phyloP scores from a whole-genome alignment of 805 yeast genomes.

The Candida pseudoglaebosa region DNA sequence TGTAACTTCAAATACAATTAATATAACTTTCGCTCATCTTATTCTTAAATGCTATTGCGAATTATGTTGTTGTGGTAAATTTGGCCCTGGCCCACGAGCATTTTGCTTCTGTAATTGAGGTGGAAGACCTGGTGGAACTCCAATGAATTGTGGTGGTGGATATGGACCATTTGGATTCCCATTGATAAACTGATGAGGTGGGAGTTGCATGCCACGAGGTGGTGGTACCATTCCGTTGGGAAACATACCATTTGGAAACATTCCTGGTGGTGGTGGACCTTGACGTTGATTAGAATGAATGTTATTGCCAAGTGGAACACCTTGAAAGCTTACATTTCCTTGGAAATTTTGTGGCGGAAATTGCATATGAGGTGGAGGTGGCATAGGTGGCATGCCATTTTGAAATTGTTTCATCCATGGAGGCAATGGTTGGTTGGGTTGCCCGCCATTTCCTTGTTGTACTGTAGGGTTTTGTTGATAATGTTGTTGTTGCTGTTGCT shows the following conservation, averaged over 20 bases:
- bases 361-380: conserved; percentile 19
- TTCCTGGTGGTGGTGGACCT: conserved; percentile 28
- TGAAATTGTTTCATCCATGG: conserved; percentile 24
- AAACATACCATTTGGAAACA: conserved; percentile 29
- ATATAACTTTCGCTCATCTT: not conserved
- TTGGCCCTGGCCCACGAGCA: conserved; percentile 13
- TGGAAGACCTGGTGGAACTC: conserved; percentile 14
- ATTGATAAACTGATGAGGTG: conserved; percentile 9
- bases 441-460: conserved; percentile 5
- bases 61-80: conserved; percentile 12
- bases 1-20: not conserved
- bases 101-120: conserved; percentile 14
- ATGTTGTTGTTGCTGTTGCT: conserved; percentile 5
- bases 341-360: conserved; percentile 8
- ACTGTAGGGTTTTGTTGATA: conserved; percentile 3
- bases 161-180: conserved; percentile 9
- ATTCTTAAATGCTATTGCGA: conserved; percentile 9
- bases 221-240: conserved; percentile 22
- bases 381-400: conserved; percentile 10
- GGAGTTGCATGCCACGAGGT: conserved; percentile 13
- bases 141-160: conserved; percentile 12
- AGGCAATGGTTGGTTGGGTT: conserved; percentile 14
- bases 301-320: conserved; percentile 6
- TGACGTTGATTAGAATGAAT: conserved; percentile 5
- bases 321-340: conserved; percentile 2